phyloP scores from a whole-genome alignment of 169 alveolate species.

The Condylostoma magnum region DNA sequence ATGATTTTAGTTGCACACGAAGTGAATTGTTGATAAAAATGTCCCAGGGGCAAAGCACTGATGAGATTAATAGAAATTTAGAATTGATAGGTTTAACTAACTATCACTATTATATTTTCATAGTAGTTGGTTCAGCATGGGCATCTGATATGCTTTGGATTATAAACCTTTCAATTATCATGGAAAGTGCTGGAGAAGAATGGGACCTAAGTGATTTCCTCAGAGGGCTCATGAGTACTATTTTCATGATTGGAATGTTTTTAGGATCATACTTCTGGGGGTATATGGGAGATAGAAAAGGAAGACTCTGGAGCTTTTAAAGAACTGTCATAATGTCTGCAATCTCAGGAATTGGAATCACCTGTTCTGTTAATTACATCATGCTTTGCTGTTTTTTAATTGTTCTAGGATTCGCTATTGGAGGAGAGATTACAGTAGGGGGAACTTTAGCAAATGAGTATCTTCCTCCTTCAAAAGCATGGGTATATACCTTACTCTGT shows the following conservation, averaged over 20 bases:
- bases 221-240: background rate
- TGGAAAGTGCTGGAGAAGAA: background rate
- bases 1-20: no score
- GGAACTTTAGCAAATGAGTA: conserved; percentile 11
- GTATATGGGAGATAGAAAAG: conserved; percentile 1
- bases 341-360: background rate
- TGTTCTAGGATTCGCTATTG: conserved; percentile 7
- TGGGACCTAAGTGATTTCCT: conserved; percentile 3
- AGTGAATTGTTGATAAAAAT: background rate
- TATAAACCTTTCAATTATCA: background rate
- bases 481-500: background rate
- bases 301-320: conserved; percentile 13
- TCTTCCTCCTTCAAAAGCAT: background rate
- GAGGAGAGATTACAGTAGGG: conserved; percentile 7
- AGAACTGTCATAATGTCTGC: background rate
- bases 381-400: background rate
- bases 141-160: background rate
- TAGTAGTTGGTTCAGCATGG: background rate
- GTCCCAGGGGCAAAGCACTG: no score
- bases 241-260: conserved; percentile 3
- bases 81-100: no score
- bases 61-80: no score
- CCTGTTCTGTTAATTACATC: background rate
- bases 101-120: no score
- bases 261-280: conserved; percentile 16